Conservation (phyloP, 148 eudicot species). For the Simmondsia chinensis region DNA sequence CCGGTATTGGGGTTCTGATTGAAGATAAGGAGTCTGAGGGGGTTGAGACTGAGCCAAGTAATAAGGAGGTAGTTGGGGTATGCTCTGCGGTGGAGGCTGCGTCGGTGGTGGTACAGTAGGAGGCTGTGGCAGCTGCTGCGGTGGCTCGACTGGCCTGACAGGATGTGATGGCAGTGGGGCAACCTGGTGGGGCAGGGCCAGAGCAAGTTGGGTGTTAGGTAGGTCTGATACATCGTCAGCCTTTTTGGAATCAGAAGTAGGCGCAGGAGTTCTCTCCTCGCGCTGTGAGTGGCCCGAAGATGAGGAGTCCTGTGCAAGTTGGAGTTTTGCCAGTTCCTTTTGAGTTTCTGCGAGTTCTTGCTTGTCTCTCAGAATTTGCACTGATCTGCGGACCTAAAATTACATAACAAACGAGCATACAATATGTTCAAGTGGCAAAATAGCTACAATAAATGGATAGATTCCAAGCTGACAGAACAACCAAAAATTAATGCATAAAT, state of each 20-base stretch:
- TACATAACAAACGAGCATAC: neutral
- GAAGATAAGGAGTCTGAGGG: constrained; percentile 50
- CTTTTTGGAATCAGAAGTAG: constrained; percentile 40
- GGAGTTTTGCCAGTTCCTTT: constrained; percentile 90
- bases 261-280: constrained; percentile 48
- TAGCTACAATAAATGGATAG: too few relatives aligned
- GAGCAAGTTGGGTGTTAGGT: constrained; percentile 69
- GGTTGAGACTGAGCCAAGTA: constrained; percentile 41
- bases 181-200: constrained; percentile 59
- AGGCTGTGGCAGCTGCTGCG: constrained; percentile 24
- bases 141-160: constrained; percentile 28
- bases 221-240: constrained; percentile 45
- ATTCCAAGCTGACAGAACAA: too few relatives aligned
- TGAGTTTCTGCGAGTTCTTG: constrained; percentile 96
- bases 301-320: constrained; percentile 76
- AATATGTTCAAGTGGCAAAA: too few relatives aligned
- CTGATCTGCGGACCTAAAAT: constrained; percentile 85
- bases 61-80: constrained; percentile 39
- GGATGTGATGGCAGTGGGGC: constrained; percentile 39
- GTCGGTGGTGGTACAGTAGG: constrained; percentile 33
- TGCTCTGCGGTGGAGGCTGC: constrained; percentile 33
- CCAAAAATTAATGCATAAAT: too few relatives aligned
- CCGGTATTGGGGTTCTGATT: constrained; percentile 40
- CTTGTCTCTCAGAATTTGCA: constrained; percentile 92
- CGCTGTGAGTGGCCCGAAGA: constrained; percentile 27